phyloP scores from a whole-genome alignment of 768 basidiomycete species.

The Podaxis rugospora region DNA sequence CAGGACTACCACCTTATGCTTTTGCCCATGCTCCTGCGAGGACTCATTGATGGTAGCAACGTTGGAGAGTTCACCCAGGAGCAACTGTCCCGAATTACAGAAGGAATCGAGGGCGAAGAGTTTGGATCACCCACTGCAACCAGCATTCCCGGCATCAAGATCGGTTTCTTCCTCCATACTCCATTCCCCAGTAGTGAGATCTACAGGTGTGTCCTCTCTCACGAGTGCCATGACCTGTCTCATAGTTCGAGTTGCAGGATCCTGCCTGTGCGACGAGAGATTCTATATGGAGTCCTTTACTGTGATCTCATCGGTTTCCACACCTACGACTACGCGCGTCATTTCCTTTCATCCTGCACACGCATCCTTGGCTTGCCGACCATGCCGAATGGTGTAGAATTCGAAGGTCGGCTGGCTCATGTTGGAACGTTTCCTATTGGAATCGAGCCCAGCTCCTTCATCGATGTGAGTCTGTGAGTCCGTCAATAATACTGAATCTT shows the following conservation, averaged over 20 bases:
- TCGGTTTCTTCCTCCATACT: slow-evolving; percentile 98
- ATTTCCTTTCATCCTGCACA: slow-evolving; percentile 98
- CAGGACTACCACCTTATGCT: slow-evolving; percentile 99
- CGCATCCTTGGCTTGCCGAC: slow-evolving; percentile 93
- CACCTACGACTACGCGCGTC: slow-evolving; percentile 99
- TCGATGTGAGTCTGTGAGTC: slow-evolving; percentile 47
- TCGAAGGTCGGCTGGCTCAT: slow-evolving; percentile 91
- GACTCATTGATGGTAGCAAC: slow-evolving; percentile 71
- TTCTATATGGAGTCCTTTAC: slow-evolving; percentile 92
- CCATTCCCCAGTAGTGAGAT: slow-evolving; percentile 98
- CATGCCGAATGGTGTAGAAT: slow-evolving; percentile 97
- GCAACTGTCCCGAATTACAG: slow-evolving; percentile 66
- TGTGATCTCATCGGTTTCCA: slow-evolving; percentile 99
- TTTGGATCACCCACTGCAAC: slow-evolving; percentile 25
- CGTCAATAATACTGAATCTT: background rate
- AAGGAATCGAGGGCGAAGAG: slow-evolving; percentile 58
- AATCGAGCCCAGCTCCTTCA: slow-evolving; percentile 92
- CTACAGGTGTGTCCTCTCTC: slow-evolving; percentile 64
- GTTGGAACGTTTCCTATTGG: slow-evolving; percentile 99
- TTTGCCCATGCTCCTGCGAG: slow-evolving; percentile 91
- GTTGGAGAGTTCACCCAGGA: slow-evolving; percentile 52
- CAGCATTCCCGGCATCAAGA: slow-evolving; percentile 71
- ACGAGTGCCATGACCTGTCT: background rate
- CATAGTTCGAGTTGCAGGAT: slow-evolving; percentile 50
- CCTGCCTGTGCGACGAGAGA: slow-evolving; percentile 94